Evolutionary conservation across 2,329 filamentous ascomycete species (phyloP).

Genomic region (Fusarium stilboides): DNA sequence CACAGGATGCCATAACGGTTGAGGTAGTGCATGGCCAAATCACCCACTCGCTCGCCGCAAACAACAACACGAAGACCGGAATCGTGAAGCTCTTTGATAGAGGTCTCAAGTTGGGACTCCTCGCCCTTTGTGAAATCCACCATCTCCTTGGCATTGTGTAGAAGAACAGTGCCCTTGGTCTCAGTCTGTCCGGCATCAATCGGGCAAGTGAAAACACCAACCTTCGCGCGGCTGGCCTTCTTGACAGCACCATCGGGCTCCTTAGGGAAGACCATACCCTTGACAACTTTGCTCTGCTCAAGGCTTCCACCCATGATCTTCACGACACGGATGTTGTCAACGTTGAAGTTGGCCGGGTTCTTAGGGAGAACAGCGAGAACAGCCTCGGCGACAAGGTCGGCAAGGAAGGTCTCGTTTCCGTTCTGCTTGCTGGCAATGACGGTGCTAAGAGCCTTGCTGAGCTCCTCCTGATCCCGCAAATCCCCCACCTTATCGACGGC

Average conservation of each 20-base stretch:
- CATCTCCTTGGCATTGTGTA: constrained; percentile 99
- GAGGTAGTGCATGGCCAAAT: constrained; percentile 96
- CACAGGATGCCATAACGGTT: constrained; percentile 97
- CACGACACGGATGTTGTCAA: constrained; percentile 98
- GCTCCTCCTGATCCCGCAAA: constrained; percentile 82
- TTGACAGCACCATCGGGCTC: constrained; percentile 94
- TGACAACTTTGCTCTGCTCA: constrained; percentile 94
- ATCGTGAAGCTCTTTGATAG: constrained; percentile 96
- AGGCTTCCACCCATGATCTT: constrained; percentile 99
- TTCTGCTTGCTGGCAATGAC: constrained; percentile 98
- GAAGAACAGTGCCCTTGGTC: constrained; percentile 96
- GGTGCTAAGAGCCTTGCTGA: constrained; percentile 95
- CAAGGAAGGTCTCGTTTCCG: constrained; percentile 90
- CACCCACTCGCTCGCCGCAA: constrained; percentile 93
- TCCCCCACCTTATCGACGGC: constrained; percentile 92
- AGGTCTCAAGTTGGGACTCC: constrained; percentile 89
- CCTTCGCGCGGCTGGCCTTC: constrained; percentile 93
- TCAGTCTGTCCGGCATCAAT: constrained; percentile 97
- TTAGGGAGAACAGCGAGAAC: constrained; percentile 92
- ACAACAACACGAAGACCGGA: constrained; percentile 93
- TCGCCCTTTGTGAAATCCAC: constrained; percentile 98
- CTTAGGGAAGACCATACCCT: constrained; percentile 98
- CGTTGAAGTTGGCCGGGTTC: constrained; percentile 96
- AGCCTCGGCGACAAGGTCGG: constrained; percentile 87
- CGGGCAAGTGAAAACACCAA: constrained; percentile 95